Base-by-base conservation (phyloP, 208 protist genomes). In the Polymyxa betae region DNA sequence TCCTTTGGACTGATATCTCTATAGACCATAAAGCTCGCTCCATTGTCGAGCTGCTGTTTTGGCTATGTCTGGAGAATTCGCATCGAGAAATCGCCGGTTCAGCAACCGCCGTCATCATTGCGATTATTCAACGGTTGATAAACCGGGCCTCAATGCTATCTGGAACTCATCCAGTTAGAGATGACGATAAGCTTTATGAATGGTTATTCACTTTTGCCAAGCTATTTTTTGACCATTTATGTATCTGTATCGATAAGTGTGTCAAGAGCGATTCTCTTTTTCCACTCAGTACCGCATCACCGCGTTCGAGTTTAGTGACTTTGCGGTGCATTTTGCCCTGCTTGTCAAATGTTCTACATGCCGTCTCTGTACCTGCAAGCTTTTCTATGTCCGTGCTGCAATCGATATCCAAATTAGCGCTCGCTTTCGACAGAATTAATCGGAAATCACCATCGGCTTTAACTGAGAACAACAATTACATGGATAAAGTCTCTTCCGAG, bases 161-260 rank as follows among this genome's bases (percentile, higher is more conserved):
- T n/a, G n/a, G n/a, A n/a, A n/a, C n/a, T n/a, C n/a, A n/a, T n/a
- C n/a, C n/a, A n/a, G n/a, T n/a, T n/a, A n/a, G n/a, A n/a, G n/a
- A n/a, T n/a, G n/a, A n/a, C n/a, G n/a, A n/a, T n/a, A n/a, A n/a
- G n/a, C n/a, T n/a, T n/a, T n/a, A 16, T 66, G 54, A 20, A 5
- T 82, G 72, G 72, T 20, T 82, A 35, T 35, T 82, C n/a, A 20
- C n/a, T 45, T 82, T 82, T n/a, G 5, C 72, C 10, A 16, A 45
- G n/a, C 72, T 35, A 20, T n/a, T 82, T 5, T 82, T 82, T 82
- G n/a, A 82, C 16, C 72, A 82, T 43, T 12, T 82, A n/a, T n/a
- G 5, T 43, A 35, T 5, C 5, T 35, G 5, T 35, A n/a, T 82
- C 72, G n/a, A 5, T n/a, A 45, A 5, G 5, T n/a, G 72, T 82